These are phyloP conservation scores for Diaporthe ampelina DNA, from an alignment of 2,329 filamentous ascomycete genomes.

Conservation along the genomic window DNA sequence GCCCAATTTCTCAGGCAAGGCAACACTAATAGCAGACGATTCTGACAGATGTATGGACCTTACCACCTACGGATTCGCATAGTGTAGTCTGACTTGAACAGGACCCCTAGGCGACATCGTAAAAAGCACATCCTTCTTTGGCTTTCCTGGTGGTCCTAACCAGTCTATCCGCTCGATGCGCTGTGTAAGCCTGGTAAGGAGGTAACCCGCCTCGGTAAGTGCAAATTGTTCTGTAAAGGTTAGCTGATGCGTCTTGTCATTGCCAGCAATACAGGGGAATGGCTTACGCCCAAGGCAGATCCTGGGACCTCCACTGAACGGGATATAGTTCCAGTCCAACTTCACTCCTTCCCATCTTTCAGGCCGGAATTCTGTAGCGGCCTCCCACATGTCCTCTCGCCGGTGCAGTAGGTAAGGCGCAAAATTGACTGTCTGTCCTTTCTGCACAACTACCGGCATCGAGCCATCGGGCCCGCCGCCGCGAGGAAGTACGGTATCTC, in stretches of 20 bases:
- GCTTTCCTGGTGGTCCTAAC: neutral
- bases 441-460: conserved; percentile 47
- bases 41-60: neutral
- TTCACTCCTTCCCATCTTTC: conserved; percentile 50
- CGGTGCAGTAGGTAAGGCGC: conserved; percentile 46
- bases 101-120: neutral
- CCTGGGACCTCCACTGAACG: conserved; percentile 54
- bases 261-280: too few species aligned
- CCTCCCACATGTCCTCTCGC: conserved; percentile 43
- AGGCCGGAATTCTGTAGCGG: conserved; percentile 41
- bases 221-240: conserved; percentile 17
- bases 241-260: neutral
- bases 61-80: neutral
- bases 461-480: conserved; percentile 49
- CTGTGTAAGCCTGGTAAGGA: neutral
- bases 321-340: conserved; percentile 55
- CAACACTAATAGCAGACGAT: neutral
- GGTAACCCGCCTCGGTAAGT: neutral
- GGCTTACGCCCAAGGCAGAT: conserved; percentile 19
- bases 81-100: neutral
- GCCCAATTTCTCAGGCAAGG: too few species aligned
- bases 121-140: neutral
- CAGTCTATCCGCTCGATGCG: neutral
- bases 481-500: conserved; percentile 46
- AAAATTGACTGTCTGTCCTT: conserved; percentile 47